Percentiles rank a stretch among this genome's conserved stretches.
phyloP scores from a whole-genome alignment of 805 yeast genomes.

The Lipomyces chichibuensis region DNA sequence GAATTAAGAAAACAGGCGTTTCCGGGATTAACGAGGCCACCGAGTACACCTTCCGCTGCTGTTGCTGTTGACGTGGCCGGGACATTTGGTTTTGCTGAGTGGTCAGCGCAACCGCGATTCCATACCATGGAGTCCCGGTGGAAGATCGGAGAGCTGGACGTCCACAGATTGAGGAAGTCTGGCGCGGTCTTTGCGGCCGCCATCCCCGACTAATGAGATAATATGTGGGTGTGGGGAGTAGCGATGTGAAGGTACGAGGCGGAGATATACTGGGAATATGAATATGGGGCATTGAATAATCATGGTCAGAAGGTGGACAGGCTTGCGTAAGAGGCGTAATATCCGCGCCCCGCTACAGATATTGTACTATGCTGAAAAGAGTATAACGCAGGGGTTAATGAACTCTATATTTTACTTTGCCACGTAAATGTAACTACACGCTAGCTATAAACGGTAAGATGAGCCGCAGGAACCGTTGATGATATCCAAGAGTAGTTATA shows the following conservation, averaged over 20 bases:
- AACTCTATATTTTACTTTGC: not conserved
- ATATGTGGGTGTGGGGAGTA: not conserved
- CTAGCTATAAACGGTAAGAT: not conserved
- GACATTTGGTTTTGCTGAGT: not conserved
- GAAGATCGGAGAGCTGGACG: not conserved
- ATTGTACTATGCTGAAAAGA: not conserved
- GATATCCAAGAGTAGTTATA: not conserved
- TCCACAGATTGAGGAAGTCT: conserved; percentile 18
- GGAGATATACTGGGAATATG: not conserved
- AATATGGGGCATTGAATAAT: not conserved
- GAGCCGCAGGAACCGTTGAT: not conserved
- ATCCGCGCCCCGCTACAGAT: not conserved
- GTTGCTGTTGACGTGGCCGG: not conserved
- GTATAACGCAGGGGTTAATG: not conserved
- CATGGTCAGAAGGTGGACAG: not conserved
- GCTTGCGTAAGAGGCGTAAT: not conserved
- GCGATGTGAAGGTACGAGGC: not conserved
- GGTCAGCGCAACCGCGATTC: not conserved
- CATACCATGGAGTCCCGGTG: not conserved
- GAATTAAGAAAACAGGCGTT: conserved; percentile 94
- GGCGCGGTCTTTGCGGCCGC: conserved; percentile 5
- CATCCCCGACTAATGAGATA: not conserved
- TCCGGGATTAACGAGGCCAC: conserved; percentile 86
- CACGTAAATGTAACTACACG: not conserved
- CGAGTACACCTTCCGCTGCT: conserved; percentile 42